Percentiles rank a stretch among this genome's conserved stretches.
Conservation (phyloP, 2,329 filamentous ascomycete genomes). For the Zymoseptoria passerinii region DNA sequence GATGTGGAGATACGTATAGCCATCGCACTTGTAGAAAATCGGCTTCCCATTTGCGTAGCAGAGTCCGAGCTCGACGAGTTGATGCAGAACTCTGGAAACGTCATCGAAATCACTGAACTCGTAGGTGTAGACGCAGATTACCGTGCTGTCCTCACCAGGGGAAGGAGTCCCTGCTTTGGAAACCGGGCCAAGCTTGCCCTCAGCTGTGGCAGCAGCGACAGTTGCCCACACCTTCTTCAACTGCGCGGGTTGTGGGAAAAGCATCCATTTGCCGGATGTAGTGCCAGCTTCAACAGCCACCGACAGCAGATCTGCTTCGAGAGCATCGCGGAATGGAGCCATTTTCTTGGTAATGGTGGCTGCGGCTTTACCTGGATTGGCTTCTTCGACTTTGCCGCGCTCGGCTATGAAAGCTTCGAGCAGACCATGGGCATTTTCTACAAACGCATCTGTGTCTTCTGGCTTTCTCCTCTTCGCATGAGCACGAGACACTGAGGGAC, state of each 20-base stretch:
- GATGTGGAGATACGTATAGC: conserved; percentile 41
- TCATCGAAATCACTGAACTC: conserved; percentile 65
- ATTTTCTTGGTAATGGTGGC: conserved; percentile 33
- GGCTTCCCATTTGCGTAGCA: conserved; percentile 37
- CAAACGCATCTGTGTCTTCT: conserved; percentile 43
- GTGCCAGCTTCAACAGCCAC: conserved; percentile 53
- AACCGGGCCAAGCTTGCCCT: conserved; percentile 60
- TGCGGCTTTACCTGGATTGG: conserved; percentile 42
- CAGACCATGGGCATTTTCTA: conserved; percentile 47
- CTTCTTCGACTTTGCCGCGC: conserved; percentile 43
- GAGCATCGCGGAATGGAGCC: conserved; percentile 33
- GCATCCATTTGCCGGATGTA: conserved; percentile 69
- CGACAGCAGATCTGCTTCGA: conserved; percentile 49
- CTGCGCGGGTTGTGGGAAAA: conserved; percentile 50
- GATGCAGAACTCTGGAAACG: conserved; percentile 57
- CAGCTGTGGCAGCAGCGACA: conserved; percentile 58
- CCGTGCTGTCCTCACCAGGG: conserved; percentile 25
- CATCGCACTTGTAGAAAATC: conserved; percentile 73
- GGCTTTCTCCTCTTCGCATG: conserved; percentile 33
- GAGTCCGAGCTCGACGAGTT: conserved; percentile 53
- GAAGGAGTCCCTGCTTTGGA: conserved; percentile 63
- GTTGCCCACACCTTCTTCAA: conserved; percentile 58
- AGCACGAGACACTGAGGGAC: conserved; percentile 42
- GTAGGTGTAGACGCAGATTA: conserved; percentile 71
- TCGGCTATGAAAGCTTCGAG: conserved; percentile 42